Evolutionary conservation across 257 asterid species (phyloP).

Genomic region (Solanum virginianum): DNA sequence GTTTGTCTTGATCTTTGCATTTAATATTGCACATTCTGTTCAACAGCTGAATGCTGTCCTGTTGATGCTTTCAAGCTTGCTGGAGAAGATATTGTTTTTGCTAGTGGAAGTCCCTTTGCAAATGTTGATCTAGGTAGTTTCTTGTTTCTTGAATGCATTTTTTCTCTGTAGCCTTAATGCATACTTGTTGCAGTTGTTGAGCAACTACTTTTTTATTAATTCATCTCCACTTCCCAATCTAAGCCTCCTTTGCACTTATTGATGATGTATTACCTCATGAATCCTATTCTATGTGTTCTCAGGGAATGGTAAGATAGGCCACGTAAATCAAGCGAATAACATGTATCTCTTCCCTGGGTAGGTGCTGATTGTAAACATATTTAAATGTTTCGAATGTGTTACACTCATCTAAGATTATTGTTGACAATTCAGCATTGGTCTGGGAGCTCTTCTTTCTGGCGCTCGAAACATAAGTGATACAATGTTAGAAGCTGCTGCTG

Average conservation of each 20-base stretch:
- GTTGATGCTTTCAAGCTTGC: slow-evolving; percentile 82
- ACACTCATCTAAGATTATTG: background rate
- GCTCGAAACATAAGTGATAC: slow-evolving; percentile 83
- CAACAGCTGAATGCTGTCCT: slow-evolving; percentile 96
- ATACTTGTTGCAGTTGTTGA: background rate
- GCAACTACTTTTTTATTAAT: background rate
- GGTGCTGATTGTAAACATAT: slow-evolving; percentile 17
- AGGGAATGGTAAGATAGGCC: slow-evolving; percentile 79
- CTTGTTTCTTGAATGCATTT: background rate
- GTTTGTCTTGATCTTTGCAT: background rate
- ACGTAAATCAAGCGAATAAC: slow-evolving; percentile 97
- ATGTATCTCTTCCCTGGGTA: slow-evolving; percentile 99
- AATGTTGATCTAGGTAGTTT: slow-evolving; percentile 78
- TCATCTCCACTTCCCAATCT: background rate
- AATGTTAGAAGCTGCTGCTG: slow-evolving; percentile 93
- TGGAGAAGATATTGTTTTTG: slow-evolving; percentile 87
- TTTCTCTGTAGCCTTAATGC: background rate
- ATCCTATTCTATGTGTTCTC: slow-evolving; percentile 13
- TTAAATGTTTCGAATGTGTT: background rate
- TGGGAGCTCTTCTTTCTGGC: slow-evolving; percentile 93
- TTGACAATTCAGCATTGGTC: slow-evolving; percentile 57
- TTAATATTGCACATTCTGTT: slow-evolving; percentile 11
- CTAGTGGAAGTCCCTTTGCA: slow-evolving; percentile 95
- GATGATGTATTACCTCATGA: background rate
- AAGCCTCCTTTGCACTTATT: background rate